Percentiles rank a stretch among this genome's conserved stretches.
These are phyloP conservation scores for Fusarium abutilonis DNA, from an alignment of 2,329 filamentous ascomycete genomes.

Conservation along the genomic window DNA sequence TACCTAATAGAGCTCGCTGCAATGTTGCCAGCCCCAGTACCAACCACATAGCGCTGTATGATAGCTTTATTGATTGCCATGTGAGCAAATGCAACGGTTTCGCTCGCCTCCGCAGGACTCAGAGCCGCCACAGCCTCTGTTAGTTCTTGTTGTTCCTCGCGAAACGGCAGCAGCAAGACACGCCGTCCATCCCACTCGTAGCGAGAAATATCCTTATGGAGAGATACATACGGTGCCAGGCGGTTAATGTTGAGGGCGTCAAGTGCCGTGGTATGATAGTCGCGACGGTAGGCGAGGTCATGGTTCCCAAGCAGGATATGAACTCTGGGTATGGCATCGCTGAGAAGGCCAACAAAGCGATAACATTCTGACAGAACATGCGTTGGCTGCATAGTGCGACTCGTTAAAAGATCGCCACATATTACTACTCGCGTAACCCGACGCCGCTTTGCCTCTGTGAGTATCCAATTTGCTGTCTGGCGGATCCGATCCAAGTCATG, in stretches of 20 bases:
- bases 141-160: conserved; percentile 37
- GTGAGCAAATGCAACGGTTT: conserved; percentile 39
- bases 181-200: conserved; percentile 35
- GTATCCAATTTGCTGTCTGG: conserved; percentile 37
- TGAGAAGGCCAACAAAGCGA: conserved; percentile 32
- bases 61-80: conserved; percentile 41
- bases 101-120: conserved; percentile 10
- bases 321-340: conserved; percentile 25
- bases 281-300: conserved; percentile 40
- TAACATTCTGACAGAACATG: conserved; percentile 36
- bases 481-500: conserved; percentile 29
- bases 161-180: conserved; percentile 37
- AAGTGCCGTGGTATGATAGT: conserved; percentile 40
- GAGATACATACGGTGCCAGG: conserved; percentile 24
- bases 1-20: conserved; percentile 13
- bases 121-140: conserved; percentile 27
- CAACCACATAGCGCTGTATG: conserved; percentile 22
- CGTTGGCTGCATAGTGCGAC: conserved; percentile 29
- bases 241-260: conserved; percentile 30
- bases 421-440: conserved; percentile 27
- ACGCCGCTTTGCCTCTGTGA: conserved; percentile 25
- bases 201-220: conserved; percentile 24
- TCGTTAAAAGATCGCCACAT: conserved; percentile 39
- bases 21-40: conserved; percentile 2
- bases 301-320: conserved; percentile 42